phyloP scores from a whole-genome alignment of 2,329 filamentous ascomycete genomes.

The Cadophora luteo-olivacea region DNA sequence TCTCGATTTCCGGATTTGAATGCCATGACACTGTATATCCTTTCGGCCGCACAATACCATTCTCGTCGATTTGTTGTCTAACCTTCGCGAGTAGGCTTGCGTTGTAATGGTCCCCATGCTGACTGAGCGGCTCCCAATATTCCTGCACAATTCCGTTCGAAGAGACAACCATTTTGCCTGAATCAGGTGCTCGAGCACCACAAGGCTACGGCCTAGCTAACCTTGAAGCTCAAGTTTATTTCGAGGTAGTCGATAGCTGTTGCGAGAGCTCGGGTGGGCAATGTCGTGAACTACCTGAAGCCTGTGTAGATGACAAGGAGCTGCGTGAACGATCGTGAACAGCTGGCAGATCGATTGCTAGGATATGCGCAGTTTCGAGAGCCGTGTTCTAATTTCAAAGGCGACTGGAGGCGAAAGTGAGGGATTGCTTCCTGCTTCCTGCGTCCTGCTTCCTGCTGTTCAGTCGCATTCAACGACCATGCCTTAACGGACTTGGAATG shows the following conservation, averaged over 20 bases:
- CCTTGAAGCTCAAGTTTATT: background rate
- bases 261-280: background rate
- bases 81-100: constrained; percentile 37
- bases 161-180: constrained; percentile 39
- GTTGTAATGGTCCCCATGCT: constrained; percentile 41
- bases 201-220: background rate
- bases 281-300: background rate
- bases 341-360: background rate
- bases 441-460: background rate
- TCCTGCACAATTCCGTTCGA: constrained; percentile 43
- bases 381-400: background rate
- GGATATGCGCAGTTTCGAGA: background rate
- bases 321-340: background rate
- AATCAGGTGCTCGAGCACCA: background rate
- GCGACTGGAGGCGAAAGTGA: background rate
- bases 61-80: constrained; percentile 49
- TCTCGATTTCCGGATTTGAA: constrained; percentile 92
- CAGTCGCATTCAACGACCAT: background rate
- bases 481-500: no score
- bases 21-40: constrained; percentile 95
- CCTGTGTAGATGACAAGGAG: background rate
- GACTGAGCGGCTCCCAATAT: constrained; percentile 41
- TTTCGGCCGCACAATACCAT: constrained; percentile 79
- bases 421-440: background rate
- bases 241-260: background rate